These are phyloP conservation scores for Thymus mandschuricus DNA, from an alignment of 257 asterid genomes.

Conservation along the genomic window DNA sequence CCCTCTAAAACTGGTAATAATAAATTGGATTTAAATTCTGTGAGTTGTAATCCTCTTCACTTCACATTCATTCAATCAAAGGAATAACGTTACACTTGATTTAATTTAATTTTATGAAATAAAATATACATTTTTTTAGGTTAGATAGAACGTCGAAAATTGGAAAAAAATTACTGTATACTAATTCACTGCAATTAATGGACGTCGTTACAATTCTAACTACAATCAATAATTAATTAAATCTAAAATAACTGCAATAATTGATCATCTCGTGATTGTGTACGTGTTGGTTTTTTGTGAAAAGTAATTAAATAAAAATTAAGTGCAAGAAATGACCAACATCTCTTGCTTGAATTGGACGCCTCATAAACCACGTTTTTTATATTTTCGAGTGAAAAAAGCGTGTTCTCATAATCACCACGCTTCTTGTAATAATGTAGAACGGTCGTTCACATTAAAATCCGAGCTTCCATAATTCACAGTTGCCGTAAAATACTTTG, in stretches of 20 bases:
- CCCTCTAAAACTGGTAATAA: neutral
- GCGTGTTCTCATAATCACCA: constrained; percentile 21
- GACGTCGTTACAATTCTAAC: too few species aligned
- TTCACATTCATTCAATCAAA: neutral
- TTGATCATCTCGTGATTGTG: neutral
- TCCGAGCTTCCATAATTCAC: constrained; percentile 29
- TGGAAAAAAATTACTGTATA: too few species aligned
- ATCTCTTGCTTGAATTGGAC: constrained; percentile 58
- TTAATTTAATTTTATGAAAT: too few species aligned
- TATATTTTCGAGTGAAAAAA: constrained; percentile 9
- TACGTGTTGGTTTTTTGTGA: neutral
- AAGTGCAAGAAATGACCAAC: constrained; percentile 42
- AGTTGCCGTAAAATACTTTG: too few species aligned
- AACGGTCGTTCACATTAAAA: constrained; percentile 30
- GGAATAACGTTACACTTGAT: neutral
- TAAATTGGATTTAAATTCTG: neutral
- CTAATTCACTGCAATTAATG: too few species aligned
- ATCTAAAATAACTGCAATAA: too few species aligned
- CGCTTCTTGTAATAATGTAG: constrained; percentile 18
- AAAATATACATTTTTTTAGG: too few species aligned
- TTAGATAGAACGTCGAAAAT: too few species aligned
- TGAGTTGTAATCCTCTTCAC: neutral
- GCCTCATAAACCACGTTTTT: constrained; percentile 31
- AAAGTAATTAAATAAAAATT: neutral
- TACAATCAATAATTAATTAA: too few species aligned